These are phyloP conservation scores for Lagerstroemia speciosa DNA, from an alignment of 345 rosid species.

Conservation along the genomic window DNA sequence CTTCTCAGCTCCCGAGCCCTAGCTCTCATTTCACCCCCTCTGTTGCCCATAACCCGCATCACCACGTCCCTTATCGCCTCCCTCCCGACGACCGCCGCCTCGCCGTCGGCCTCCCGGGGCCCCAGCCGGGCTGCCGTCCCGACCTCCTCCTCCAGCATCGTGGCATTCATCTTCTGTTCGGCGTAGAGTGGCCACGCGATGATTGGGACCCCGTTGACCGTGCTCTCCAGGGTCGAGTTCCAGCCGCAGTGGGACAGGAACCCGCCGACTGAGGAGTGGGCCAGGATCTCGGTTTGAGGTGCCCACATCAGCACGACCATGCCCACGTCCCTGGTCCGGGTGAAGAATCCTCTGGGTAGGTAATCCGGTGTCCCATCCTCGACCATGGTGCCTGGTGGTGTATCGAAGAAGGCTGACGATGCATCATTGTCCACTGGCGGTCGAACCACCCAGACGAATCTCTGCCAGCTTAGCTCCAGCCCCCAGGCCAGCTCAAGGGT, in stretches of 20 bases:
- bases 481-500: constrained; percentile 31
- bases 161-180: constrained; percentile 61
- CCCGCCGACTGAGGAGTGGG: constrained; percentile 42
- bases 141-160: constrained; percentile 29
- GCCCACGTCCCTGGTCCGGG: constrained; percentile 26
- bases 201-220: constrained; percentile 35
- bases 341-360: constrained; percentile 49
- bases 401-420: constrained; percentile 12
- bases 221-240: constrained; percentile 42
- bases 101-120: constrained; percentile 7
- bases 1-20: constrained; percentile 20
- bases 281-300: constrained; percentile 40
- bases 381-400: background rate
- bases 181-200: constrained; percentile 41
- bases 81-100: constrained; percentile 23
- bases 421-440: constrained; percentile 16
- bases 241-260: constrained; percentile 36
- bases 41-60: constrained; percentile 22
- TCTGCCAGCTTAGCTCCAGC: constrained; percentile 26
- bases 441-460: constrained; percentile 37
- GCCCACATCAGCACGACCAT: constrained; percentile 45
- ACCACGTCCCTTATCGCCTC: constrained; percentile 35
- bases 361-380: constrained; percentile 6
- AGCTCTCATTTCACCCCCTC: constrained; percentile 15
- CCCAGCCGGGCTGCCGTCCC: constrained; percentile 31